Evolutionary conservation across 257 asterid species (phyloP).

Genomic region (Thymus mandschuricus): DNA sequence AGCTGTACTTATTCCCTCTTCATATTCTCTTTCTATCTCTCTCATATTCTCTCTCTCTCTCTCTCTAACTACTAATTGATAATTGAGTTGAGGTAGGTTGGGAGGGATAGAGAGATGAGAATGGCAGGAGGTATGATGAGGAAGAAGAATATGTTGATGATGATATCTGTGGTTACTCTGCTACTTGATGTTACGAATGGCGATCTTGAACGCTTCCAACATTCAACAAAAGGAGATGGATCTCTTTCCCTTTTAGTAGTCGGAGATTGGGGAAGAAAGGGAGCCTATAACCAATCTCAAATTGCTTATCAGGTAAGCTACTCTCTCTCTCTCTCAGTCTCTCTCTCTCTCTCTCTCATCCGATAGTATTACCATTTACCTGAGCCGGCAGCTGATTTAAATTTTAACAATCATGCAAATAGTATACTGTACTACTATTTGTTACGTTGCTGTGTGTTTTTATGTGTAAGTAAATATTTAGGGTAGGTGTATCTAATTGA

Average conservation of each 20-base stretch:
- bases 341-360: too few species aligned
- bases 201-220: conserved; percentile 42
- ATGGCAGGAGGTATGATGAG: not conserved
- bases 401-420: too few species aligned
- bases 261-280: conserved; percentile 87
- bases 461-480: too few species aligned
- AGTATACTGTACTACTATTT: too few species aligned
- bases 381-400: too few species aligned
- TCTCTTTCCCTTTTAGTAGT: conserved; percentile 54
- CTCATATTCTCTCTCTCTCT: not conserved
- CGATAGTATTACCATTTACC: too few species aligned
- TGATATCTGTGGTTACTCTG: not conserved
- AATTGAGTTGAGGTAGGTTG: too few species aligned
- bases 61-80: not conserved
- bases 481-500: too few species aligned
- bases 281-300: conserved; percentile 53
- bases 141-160: not conserved
- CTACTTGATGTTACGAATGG: not conserved
- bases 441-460: too few species aligned
- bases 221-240: conserved; percentile 45
- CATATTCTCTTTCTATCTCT: not conserved
- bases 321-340: too few species aligned
- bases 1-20: not conserved
- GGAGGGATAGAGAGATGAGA: not conserved
- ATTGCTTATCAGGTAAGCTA: conserved; percentile 58